Conservation (phyloP, 345 rosid species). For the Hypericum androsaemum region DNA sequence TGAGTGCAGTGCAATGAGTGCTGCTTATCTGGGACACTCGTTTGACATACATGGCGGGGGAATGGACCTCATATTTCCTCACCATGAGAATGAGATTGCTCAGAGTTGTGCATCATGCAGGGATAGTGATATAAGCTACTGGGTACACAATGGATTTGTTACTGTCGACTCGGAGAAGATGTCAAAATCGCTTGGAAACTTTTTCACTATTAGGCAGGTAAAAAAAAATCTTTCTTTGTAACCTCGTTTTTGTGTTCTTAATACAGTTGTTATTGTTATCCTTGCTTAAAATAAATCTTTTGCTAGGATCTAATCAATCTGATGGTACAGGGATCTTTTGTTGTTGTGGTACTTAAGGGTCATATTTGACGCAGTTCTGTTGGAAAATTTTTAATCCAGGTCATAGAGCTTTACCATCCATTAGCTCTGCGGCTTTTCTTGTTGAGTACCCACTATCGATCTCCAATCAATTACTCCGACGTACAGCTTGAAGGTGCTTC, state of each 20-base stretch:
- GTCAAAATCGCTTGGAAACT: constrained; percentile 97
- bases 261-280: background rate
- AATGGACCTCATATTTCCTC: constrained; percentile 97
- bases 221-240: constrained; percentile 1
- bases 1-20: constrained; percentile 94
- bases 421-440: constrained; percentile 78
- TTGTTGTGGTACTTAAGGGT: no score
- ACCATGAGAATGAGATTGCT: constrained; percentile 97
- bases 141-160: constrained; percentile 97
- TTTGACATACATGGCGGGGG: constrained; percentile 99
- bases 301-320: no score
- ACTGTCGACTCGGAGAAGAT: constrained; percentile 90
- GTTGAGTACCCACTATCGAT: constrained; percentile 85
- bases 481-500: constrained; percentile 86
- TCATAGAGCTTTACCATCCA: constrained; percentile 74
- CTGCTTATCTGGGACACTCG: constrained; percentile 71
- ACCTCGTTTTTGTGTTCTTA: background rate
- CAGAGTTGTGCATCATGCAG: constrained; percentile 94
- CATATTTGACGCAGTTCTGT: no score
- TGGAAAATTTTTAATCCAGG: constrained; percentile 27
- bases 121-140: constrained; percentile 62
- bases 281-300: background rate
- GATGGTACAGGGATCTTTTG: no score
- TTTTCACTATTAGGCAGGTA: constrained; percentile 94
- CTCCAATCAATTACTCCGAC: constrained; percentile 84